Conservation (phyloP, 1,139 yeast species). For the Scheffersomyces segobiensis region DNA sequence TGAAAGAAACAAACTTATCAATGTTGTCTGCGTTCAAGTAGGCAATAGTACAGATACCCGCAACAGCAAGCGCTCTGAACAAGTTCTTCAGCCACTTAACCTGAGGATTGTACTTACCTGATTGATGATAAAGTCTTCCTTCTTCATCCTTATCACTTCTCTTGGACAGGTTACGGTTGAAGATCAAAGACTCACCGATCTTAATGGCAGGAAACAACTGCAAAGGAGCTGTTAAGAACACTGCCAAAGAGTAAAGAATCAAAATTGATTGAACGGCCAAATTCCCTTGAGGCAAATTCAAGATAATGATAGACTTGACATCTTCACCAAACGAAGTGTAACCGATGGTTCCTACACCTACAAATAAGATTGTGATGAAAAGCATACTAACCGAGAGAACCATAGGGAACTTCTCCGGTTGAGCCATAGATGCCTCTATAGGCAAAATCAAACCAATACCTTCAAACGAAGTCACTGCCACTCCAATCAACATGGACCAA, state of each 20-base stretch:
- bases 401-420: constrained; percentile 69
- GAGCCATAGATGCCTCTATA: constrained; percentile 71
- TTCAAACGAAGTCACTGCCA: constrained; percentile 79
- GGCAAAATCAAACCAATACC: constrained; percentile 80
- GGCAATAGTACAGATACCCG: constrained; percentile 19
- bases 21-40: constrained; percentile 23
- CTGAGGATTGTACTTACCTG: constrained; percentile 38
- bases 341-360: constrained; percentile 64
- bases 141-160: constrained; percentile 9
- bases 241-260: constrained; percentile 70
- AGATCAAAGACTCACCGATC: constrained; percentile 63
- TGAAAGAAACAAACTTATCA: constrained; percentile 88
- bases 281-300: constrained; percentile 67
- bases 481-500: constrained; percentile 78
- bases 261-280: constrained; percentile 66
- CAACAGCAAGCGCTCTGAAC: constrained; percentile 17
- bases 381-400: constrained; percentile 61
- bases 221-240: constrained; percentile 71
- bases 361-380: constrained; percentile 60
- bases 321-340: constrained; percentile 67
- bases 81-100: constrained; percentile 30
- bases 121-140: constrained; percentile 18
- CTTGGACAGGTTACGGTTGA: constrained; percentile 30
- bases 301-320: constrained; percentile 66
- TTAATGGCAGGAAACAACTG: constrained; percentile 78